Percentiles rank a stretch among this genome's conserved stretches.
phyloP scores from a whole-genome alignment of 305 asterid genomes.

The Withania somnifera region DNA sequence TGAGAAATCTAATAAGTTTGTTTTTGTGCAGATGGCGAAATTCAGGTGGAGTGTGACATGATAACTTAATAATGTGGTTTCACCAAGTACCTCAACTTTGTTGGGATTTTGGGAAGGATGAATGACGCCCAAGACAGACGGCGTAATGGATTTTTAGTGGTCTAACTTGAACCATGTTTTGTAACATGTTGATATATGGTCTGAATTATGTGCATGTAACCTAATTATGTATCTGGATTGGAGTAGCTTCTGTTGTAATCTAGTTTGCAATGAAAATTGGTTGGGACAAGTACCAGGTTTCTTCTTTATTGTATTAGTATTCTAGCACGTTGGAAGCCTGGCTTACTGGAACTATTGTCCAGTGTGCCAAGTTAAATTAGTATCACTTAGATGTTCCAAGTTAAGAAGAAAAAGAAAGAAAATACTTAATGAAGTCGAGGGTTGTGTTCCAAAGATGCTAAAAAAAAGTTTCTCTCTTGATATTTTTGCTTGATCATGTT shows the following conservation, averaged over 20 bases:
- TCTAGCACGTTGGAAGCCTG: background rate
- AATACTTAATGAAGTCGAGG: background rate
- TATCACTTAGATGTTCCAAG: background rate
- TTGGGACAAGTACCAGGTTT: background rate
- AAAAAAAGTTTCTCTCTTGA: too few relatives aligned
- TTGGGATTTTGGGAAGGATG: slow-evolving; percentile 2
- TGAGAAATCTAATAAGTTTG: background rate
- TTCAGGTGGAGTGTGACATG: slow-evolving; percentile 10
- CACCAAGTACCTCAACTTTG: background rate
- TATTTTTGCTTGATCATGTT: too few relatives aligned
- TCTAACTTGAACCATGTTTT: background rate
- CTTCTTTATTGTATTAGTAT: background rate
- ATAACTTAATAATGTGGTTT: background rate
- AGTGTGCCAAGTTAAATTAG: background rate
- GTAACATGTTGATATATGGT: slow-evolving; percentile 3
- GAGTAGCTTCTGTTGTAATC: background rate
- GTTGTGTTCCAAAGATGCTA: too few relatives aligned
- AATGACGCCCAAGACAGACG: background rate
- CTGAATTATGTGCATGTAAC: slow-evolving; percentile 3
- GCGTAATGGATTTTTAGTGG: background rate
- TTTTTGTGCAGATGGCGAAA: background rate
- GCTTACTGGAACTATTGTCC: background rate
- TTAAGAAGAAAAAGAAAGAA: too few relatives aligned
- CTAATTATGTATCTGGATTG: background rate
- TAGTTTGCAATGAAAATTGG: background rate